Evolutionary conservation across 2,329 filamentous ascomycete genomes (phyloP).

Genomic region (Zasmidium angulare): DNA sequence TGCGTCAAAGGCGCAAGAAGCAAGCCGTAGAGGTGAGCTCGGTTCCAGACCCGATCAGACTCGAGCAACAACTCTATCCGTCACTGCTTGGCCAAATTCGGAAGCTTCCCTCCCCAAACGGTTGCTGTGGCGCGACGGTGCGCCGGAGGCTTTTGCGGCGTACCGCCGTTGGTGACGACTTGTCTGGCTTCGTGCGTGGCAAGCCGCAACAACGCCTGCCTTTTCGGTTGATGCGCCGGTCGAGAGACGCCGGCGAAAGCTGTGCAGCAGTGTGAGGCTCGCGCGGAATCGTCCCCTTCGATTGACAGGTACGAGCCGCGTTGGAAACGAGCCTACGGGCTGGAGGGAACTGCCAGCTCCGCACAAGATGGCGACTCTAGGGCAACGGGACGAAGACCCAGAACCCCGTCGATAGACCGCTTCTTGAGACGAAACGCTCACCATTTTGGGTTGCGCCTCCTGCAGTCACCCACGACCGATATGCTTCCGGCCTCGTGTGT

Average conservation of each 20-base stretch:
- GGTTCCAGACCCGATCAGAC: neutral
- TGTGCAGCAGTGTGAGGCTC: neutral
- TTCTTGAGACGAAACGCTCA: neutral
- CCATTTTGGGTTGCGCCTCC: neutral
- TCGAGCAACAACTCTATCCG: neutral
- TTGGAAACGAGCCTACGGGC: neutral
- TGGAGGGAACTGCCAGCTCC: neutral
- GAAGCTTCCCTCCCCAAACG: neutral
- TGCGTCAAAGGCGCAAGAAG: conserved; percentile 8
- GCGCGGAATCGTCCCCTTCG: neutral
- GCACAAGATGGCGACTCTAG: neutral
- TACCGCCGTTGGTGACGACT: neutral
- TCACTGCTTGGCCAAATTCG: neutral
- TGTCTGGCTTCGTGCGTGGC: neutral
- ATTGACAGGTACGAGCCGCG: neutral
- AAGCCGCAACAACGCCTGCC: neutral
- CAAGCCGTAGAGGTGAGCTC: neutral
- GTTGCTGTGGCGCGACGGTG: neutral
- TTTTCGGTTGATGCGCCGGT: neutral
- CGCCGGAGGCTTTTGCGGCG: neutral
- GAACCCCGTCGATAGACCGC: neutral
- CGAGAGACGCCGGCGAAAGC: neutral
- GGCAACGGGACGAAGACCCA: neutral
- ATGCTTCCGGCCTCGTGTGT: neutral
- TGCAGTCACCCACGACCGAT: neutral